These are phyloP conservation scores for Sugiyamaella novakii DNA, from an alignment of 1,139 yeast genomes.

Conservation along the genomic window DNA sequence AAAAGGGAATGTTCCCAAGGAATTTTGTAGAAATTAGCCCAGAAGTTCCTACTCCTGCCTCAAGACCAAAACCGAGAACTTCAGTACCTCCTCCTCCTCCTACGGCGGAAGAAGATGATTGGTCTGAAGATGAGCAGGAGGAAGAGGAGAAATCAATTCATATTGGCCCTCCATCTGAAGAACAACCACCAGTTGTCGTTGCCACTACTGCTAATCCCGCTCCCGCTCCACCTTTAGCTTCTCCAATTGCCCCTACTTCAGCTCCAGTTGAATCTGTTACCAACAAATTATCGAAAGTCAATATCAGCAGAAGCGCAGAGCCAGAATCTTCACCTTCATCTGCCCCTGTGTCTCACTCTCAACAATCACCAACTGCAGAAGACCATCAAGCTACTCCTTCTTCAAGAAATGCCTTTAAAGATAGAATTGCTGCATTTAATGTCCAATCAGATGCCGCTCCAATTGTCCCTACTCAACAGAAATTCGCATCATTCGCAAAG, in stretches of 20 bases:
- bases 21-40: constrained; percentile 63
- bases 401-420: constrained; percentile 42
- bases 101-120: constrained; percentile 16
- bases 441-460: constrained; percentile 44
- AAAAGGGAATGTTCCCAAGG: constrained; percentile 83
- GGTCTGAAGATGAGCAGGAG: constrained; percentile 26
- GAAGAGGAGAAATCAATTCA: constrained; percentile 22
- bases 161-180: constrained; percentile 16
- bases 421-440: constrained; percentile 51
- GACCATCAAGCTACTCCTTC: constrained; percentile 14
- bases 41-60: constrained; percentile 10
- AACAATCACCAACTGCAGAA: constrained; percentile 10
- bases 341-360: constrained; percentile 4
- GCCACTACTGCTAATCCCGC: constrained; percentile 7
- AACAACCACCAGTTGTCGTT: not conserved
- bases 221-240: constrained; percentile 16
- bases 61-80: not conserved
- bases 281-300: constrained; percentile 8
- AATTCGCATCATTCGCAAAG: constrained; percentile 41
- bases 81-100: constrained; percentile 17
- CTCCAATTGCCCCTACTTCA: constrained; percentile 25
- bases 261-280: constrained; percentile 19
- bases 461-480: constrained; percentile 43
- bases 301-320: not conserved
- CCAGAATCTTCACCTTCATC: constrained; percentile 9